These are phyloP conservation scores for Umbellularia californica DNA, from an alignment of 164 flowering plant genomes.

Conservation along the genomic window DNA sequence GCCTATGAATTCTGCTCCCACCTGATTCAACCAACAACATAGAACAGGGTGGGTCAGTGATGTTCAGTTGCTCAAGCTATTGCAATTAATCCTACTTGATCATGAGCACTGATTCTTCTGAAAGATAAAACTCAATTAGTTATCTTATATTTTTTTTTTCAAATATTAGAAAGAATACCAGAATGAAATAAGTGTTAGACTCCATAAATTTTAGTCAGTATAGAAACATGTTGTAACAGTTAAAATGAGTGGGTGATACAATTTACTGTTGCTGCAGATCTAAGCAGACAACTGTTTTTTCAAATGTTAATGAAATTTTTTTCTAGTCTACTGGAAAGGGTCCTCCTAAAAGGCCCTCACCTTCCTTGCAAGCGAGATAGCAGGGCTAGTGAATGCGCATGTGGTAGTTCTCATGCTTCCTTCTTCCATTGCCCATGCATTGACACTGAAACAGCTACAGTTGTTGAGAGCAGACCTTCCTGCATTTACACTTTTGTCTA, in stretches of 20 bases:
- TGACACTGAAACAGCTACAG: constrained; percentile 53
- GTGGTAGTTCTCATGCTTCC: constrained; percentile 37
- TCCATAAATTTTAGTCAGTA: neutral
- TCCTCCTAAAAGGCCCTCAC: constrained; percentile 19
- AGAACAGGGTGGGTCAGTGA: neutral
- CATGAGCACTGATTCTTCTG: neutral
- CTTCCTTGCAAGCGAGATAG: constrained; percentile 56
- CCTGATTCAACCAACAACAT: constrained; percentile 28
- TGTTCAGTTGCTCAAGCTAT: neutral
- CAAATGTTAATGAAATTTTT: too few relatives aligned
- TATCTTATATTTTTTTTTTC: too few relatives aligned
- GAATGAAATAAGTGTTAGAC: too few relatives aligned
- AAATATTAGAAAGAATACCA: neutral
- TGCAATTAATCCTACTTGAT: neutral
- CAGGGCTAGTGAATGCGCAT: constrained; percentile 44
- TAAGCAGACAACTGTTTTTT: neutral
- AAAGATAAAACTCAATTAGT: neutral
- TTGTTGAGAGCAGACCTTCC: constrained; percentile 39
- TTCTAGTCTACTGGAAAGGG: neutral
- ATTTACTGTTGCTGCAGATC: neutral
- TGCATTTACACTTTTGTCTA: constrained; percentile 17
- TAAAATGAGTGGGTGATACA: neutral
- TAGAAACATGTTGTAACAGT: neutral
- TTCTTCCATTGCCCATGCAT: constrained; percentile 48
- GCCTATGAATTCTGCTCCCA: constrained; percentile 89